Evolutionary conservation across 371 early-diverging fungal species (phyloP).

Genomic region (Syncephalastrum racemosum): DNA sequence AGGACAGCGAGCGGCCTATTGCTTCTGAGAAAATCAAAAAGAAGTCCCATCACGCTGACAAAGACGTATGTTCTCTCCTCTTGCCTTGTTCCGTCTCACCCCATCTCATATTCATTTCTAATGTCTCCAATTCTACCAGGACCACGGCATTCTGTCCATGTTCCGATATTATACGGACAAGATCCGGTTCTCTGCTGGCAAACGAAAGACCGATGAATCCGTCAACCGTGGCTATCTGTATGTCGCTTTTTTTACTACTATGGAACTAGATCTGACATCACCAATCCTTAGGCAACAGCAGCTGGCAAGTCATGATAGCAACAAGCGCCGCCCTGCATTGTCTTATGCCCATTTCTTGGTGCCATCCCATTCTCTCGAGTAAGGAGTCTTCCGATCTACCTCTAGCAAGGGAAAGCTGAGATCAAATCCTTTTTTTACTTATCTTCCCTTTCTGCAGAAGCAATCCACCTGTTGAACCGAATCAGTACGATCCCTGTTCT

Average conservation of each 20-base stretch:
- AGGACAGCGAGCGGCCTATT: constrained; percentile 52
- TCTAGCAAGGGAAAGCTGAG: neutral
- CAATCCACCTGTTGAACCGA: neutral
- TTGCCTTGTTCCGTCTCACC: neutral
- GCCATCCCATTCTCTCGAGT: constrained; percentile 39
- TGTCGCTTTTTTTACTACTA: constrained; percentile 2
- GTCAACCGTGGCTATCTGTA: constrained; percentile 48
- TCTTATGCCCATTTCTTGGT: constrained; percentile 50
- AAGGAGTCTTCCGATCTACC: constrained; percentile 6
- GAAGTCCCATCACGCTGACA: constrained; percentile 36
- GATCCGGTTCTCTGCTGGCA: constrained; percentile 37
- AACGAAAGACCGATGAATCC: constrained; percentile 23
- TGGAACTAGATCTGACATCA: neutral
- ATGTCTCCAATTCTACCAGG: constrained; percentile 18
- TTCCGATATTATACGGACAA: constrained; percentile 53
- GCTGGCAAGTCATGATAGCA: constrained; percentile 32
- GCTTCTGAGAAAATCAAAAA: constrained; percentile 56
- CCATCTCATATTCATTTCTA: neutral
- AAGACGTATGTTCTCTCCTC: constrained; percentile 21
- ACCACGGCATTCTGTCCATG: constrained; percentile 39
- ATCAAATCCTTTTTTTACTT: neutral
- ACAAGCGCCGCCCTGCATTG: constrained; percentile 34
- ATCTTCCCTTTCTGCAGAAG: neutral
- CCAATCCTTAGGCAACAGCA: constrained; percentile 38
- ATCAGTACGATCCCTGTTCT: constrained; percentile 56